These are phyloP conservation scores for Chaetothyriales sp. DNA, from an alignment of 2,329 filamentous ascomycete genomes.

Conservation along the genomic window DNA sequence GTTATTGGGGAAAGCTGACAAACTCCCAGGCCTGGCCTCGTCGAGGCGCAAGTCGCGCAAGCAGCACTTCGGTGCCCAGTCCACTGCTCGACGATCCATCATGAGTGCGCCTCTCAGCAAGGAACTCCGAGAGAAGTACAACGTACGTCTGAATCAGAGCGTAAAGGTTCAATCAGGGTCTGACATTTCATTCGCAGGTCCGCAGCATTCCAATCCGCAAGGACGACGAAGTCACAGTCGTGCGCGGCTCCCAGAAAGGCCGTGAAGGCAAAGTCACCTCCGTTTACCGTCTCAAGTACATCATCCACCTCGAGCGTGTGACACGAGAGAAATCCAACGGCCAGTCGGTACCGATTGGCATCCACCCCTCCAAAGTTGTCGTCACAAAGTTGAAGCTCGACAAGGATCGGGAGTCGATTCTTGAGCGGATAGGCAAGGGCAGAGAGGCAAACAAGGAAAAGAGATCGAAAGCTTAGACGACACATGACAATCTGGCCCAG, in stretches of 20 bases:
- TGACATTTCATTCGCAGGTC: constrained; percentile 43
- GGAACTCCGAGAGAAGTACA: constrained; percentile 98
- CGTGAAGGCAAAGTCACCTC: constrained; percentile 96
- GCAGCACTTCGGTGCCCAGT: constrained; percentile 92
- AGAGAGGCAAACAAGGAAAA: constrained; percentile 27
- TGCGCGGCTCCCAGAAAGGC: constrained; percentile 90
- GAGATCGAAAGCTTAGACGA: constrained; percentile 3
- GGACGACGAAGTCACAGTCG: constrained; percentile 87
- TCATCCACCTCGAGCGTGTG: constrained; percentile 93
- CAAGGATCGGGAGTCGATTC: constrained; percentile 38
- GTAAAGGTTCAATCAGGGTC: neutral
- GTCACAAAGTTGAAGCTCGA: constrained; percentile 96
- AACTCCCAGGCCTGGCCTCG: constrained; percentile 37
- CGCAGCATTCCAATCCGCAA: constrained; percentile 94
- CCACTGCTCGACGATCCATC: constrained; percentile 84
- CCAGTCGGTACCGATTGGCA: constrained; percentile 85
- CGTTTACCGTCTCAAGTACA: constrained; percentile 97
- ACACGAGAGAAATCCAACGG: constrained; percentile 94
- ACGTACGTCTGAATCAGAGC: constrained; percentile 47
- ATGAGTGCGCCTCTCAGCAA: constrained; percentile 94
- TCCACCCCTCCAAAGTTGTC: constrained; percentile 93
- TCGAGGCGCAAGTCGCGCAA: constrained; percentile 98
- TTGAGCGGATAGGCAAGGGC: constrained; percentile 35
- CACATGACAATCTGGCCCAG: neutral
- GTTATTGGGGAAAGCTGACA: neutral